Evolutionary conservation across 768 basidiomycete species (phyloP), one percentile per base, ranked within the genome.

Genomic region (Saitozyma sp.): DNA sequence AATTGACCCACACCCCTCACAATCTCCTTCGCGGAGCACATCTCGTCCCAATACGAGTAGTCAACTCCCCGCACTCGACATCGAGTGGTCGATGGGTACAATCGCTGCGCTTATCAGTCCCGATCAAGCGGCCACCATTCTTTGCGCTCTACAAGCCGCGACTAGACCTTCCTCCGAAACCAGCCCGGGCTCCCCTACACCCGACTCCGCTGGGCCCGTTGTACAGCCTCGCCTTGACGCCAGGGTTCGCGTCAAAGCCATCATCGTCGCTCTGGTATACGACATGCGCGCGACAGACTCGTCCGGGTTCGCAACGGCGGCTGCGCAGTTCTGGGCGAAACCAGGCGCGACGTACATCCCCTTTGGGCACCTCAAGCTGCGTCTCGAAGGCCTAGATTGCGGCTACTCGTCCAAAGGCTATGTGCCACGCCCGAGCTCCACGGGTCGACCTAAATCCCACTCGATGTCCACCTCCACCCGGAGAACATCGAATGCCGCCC

Each of bases 301-400:
- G 29, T 16, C 52, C 1, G 13, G 11, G 11, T 63, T 56, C 40
- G 38, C 13, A 8, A 14, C 50, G 3, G n/a, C 55, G 1, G 9
- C 64, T 6, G 40, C 61, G 0, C 55, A 66, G 43, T 78, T 67
- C 50, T 78, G 72, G 72, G 17, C 50, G 6, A 64, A 64, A 54
- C 70, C 76, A 8, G 52, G 64, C 56, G 64, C 68, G 5, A 68
- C 64, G 0, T 58, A 65, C 41, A 53, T 75, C 1, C 70, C 70
- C 2, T 54, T 64, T 37, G 76, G 76, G 9, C 72, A 75, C 54
- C 63, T 78, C 46, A 65, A 67, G 46, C 9, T 70, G 16, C 61
- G 65, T 10, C 13, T 74, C n/a, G 76, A 73, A 3, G 54, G 38
- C 9, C 29, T 74, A 19, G 62, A 63, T n/a, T 64, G 59, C 4